phyloP scores from a whole-genome alignment of 1,139 yeast genomes.

The Hemisphaericaspora subhashii region DNA sequence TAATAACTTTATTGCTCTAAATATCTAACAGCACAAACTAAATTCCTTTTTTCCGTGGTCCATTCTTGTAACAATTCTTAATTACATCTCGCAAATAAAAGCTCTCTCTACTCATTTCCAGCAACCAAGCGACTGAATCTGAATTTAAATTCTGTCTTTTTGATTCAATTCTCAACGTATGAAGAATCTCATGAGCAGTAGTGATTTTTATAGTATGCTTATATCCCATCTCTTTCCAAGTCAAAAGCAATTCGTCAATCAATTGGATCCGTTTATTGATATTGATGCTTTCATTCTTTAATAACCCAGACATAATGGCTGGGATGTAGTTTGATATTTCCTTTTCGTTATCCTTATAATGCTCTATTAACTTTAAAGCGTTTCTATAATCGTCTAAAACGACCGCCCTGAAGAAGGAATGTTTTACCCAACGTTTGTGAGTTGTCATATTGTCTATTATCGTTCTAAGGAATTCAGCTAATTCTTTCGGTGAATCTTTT shows the following conservation, averaged over 20 bases:
- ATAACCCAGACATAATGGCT: conserved; percentile 28
- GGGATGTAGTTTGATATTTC: conserved; percentile 19
- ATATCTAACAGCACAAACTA: too few relatives aligned
- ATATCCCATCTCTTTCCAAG: conserved; percentile 20
- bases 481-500: conserved; percentile 7
- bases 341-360: conserved; percentile 19
- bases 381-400: conserved; percentile 27
- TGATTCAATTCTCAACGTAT: conserved; percentile 6
- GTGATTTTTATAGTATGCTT: conserved; percentile 18
- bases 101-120: conserved; percentile 13
- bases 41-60: too few relatives aligned
- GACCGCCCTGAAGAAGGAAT: conserved; percentile 24
- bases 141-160: conserved; percentile 5
- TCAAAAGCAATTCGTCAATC: conserved; percentile 22
- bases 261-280: conserved; percentile 19
- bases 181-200: conserved; percentile 17
- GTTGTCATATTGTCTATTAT: conserved; percentile 19
- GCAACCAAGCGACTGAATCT: conserved; percentile 15
- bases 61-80: too few relatives aligned
- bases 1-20: too few relatives aligned
- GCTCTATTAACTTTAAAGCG: conserved; percentile 22
- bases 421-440: conserved; percentile 18
- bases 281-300: conserved; percentile 18
- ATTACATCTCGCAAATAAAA: conserved; percentile 8
- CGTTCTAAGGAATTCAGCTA: conserved; percentile 18